phyloP scores from a whole-genome alignment of 2,329 filamentous ascomycete species.

The Fusarium poae region DNA sequence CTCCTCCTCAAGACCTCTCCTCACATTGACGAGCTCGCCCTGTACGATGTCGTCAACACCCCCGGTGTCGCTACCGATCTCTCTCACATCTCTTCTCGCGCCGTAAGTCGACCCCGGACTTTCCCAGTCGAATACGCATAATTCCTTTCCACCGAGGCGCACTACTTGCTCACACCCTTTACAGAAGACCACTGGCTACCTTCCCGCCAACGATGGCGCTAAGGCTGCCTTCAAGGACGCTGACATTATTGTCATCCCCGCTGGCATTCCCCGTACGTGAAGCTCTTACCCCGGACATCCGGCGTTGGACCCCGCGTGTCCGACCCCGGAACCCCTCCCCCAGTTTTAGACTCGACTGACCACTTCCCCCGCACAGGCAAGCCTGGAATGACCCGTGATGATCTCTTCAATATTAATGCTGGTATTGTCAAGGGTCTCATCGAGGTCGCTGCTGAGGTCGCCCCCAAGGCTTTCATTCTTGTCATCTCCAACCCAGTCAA shows the following conservation, averaged over 20 bases:
- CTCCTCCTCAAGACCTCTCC: constrained; percentile 94
- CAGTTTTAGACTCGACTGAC: constrained; percentile 42
- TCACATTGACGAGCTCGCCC: constrained; percentile 89
- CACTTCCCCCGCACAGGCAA: constrained; percentile 73
- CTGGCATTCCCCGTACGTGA: constrained; percentile 92
- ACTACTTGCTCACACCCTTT: constrained; percentile 50
- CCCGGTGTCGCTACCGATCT: constrained; percentile 96
- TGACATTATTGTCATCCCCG: constrained; percentile 96
- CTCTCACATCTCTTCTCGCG: constrained; percentile 94
- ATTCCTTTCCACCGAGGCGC: constrained; percentile 44
- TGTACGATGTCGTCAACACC: constrained; percentile 99
- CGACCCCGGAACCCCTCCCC: constrained; percentile 35
- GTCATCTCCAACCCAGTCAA: constrained; percentile 99
- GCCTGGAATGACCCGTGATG: constrained; percentile 99
- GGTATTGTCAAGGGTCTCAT: constrained; percentile 96
- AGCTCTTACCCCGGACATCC: constrained; percentile 36
- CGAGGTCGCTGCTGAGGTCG: constrained; percentile 86
- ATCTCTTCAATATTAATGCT: constrained; percentile 99
- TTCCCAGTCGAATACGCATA: constrained; percentile 24
- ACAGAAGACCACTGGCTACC: constrained; percentile 87
- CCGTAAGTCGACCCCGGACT: constrained; percentile 64
- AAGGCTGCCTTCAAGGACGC: constrained; percentile 91
- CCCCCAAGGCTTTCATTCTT: constrained; percentile 93
- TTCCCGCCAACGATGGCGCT: constrained; percentile 86
- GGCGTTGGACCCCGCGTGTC: constrained; percentile 34